These are phyloP conservation scores for Chenopodium suecicum DNA, from an alignment of 148 eudicot species.

Conservation along the genomic window DNA sequence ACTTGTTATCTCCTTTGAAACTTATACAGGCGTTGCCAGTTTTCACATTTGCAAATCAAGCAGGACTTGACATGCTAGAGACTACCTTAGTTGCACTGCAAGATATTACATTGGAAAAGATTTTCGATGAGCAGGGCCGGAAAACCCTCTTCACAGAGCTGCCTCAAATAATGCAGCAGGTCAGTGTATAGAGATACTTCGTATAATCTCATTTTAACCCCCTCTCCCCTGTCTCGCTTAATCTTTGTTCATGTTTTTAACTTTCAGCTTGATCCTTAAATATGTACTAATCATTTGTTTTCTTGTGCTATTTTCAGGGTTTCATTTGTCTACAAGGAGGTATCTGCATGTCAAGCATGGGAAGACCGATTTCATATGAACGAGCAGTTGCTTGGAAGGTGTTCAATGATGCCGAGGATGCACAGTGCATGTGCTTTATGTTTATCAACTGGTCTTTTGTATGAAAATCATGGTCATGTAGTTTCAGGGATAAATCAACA, in stretches of 20 bases:
- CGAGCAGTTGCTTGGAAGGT: conserved; percentile 88
- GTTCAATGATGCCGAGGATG: conserved; percentile 54
- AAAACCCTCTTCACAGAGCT: conserved; percentile 56
- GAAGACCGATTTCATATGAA: conserved; percentile 64
- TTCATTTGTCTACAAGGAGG: conserved; percentile 71
- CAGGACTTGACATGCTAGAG: conserved; percentile 82
- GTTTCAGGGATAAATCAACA: conserved; percentile 6
- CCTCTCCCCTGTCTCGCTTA: not conserved
- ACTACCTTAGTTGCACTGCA: conserved; percentile 75
- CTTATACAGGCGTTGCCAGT: conserved; percentile 61
- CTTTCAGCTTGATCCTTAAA: not conserved
- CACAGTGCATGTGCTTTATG: conserved; percentile 75
- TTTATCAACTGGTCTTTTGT: conserved; percentile 81
- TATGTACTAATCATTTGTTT: not conserved
- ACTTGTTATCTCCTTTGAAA: not conserved
- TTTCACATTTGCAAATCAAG: conserved; percentile 77
- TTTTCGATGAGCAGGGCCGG: conserved; percentile 67
- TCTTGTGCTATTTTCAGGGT: conserved; percentile 38
- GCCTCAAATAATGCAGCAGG: conserved; percentile 86
- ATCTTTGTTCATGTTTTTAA: too few species aligned
- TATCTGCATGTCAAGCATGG: conserved; percentile 78
- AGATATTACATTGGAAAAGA: conserved; percentile 64
- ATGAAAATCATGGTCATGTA: conserved; percentile 25
- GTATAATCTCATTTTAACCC: not conserved
- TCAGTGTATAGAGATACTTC: conserved; percentile 8